Base-by-base conservation (phyloP, 1,139 yeast species). In the Martiniozyma asiatica region DNA sequence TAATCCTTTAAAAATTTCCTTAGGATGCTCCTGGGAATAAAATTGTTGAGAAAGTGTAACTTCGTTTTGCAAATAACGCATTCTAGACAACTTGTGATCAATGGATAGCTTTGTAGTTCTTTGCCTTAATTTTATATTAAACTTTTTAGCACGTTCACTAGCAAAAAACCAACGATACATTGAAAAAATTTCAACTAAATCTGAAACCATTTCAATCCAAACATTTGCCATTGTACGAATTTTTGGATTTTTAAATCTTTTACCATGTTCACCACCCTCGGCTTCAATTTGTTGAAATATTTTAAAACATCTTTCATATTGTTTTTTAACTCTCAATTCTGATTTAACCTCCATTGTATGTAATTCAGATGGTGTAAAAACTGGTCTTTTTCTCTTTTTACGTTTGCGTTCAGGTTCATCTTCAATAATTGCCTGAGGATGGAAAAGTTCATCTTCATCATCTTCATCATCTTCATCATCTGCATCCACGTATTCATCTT, bases 151-250 rank as follows among this genome's bases (percentile, higher is more conserved):
- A 35, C 75, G 68, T 45, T 82, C 93, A 29, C 73, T 63, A 1
- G 89, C 82, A 48, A 81, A 87, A 42, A 89, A 81, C 43, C 72
- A 72, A 35, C 76, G 68, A 7, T 82, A 85, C 34, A 75, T 70
- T 19, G 79, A 69, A 48, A 89, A 87, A 40, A 81, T 72, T 46
- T 82, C 94, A 27, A 87, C 72, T 33, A 92, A 61, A 39, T 80
- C 93, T 3, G 81, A 69, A 0, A 93, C 95, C 9, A 77, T 61
- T 39, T 84, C 84, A 42, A 81, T 65, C 97, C 97, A 89, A 9
- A 84, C 72, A 10, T 68, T 61, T 0, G 74, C 69, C 5, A 92
- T 84, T 8, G 74, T 70, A 8, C 54, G 50, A 3, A 34, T 18
- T 20, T 36, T 33, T 5, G 35, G 10, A n/a, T 22, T 26, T 11